Base-by-base conservation (phyloP, 1,284 basidiomycete genomes). In the Agaricales sp. region DNA sequence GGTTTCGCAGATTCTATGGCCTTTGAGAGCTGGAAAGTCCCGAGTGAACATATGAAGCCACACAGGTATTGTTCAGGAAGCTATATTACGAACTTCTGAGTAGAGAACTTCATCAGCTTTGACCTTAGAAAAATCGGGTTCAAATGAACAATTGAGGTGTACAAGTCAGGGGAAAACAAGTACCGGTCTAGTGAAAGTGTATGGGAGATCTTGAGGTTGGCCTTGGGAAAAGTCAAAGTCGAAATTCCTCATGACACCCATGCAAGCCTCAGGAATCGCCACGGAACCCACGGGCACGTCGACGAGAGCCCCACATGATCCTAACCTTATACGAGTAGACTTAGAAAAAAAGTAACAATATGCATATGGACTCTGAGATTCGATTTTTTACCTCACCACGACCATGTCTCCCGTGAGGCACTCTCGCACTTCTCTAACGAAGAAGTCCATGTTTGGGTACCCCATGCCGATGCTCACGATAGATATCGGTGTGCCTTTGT, bases 401-500 rank as follows among this genome's bases (percentile, higher is more conserved):
- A 78, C 68, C 76, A 92, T 78, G 59, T 92, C 87, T 4, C 89
- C 88, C 52, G 66, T 69, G 38, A 90, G 64, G 55, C 84, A 84
- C 59, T 91, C 89, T 51, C 88, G 74, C 14, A 77, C 78, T 66
- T 92, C 89, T 53, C 89, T 77, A 13, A 92, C 75, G 62, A 91
- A 88, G 65, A 92, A 92, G 64, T 92, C 88, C 63, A 83, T 83
- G 62, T 86, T 87, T 1, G 87, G 76, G 52, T 68, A 70, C 18
- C 88, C 88, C 89, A 92, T 92, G 6, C 89, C 89, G 51, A 90
- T 90, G 52, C 82, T 84, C 43, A 89, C 70, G 49, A 92, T 76
- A 12, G 81, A 85, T 25, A 92, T 62, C 3, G 87, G 86, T 2
- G 75, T 63, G 43, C 76, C 77, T 43, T 75, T 72, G 68, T 82